Evolutionary conservation across 2,329 filamentous ascomycete species (phyloP), one percentile per base, ranked within the genome.

Genomic region (Ceratocystis destructans): DNA sequence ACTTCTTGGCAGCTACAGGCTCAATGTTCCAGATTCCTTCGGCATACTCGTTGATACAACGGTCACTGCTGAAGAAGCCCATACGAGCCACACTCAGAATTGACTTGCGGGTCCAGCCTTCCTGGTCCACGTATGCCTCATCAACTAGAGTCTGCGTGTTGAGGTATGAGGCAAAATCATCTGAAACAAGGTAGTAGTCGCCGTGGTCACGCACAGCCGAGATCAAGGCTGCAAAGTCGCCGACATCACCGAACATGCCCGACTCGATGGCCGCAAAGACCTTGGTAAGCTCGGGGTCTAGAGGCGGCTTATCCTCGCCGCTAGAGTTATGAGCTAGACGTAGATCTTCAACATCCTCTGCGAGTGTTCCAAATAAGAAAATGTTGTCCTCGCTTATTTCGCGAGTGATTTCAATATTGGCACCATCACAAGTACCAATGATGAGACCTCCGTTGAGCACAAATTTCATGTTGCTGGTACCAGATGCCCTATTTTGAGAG

Each of bases 381-480:
- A 99, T 96, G 78, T 97, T 97, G 74, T 90, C 87, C 73, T 97
- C 91, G 72, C 92, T 90, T 73, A 97, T 89, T 77, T 99, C 94
- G 68, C 94, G 90, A 2, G 94, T 97, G 74, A 97, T 97, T 79
- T 96, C 92, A 75, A 96, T 96, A 73, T 99, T 99, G 69, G 94
- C 94, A 74, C 94, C 94, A 73, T 99, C 94, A 74, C 93, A 96
- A 22, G 94, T 99, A 71, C 94, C 94, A 71, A 99, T 99, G 73
- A 99, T 96, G 69, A 99, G 80, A 70, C 94, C 94, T 70, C 94
- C 94, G 72, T 97, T 99, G 73, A 99, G 82, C 15, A 96, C 94
- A 76, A 99, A 99, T 77, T 99, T 99, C 94, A 99, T 99, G 84
- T 99, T 99, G 73, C 90, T 96, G 12, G 91, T 96, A 69, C 93